Percentiles rank a stretch among this genome's conserved stretches.
Conservation (phyloP, 371 early-diverging fungal genomes). For the Blakeslea trispora region DNA sequence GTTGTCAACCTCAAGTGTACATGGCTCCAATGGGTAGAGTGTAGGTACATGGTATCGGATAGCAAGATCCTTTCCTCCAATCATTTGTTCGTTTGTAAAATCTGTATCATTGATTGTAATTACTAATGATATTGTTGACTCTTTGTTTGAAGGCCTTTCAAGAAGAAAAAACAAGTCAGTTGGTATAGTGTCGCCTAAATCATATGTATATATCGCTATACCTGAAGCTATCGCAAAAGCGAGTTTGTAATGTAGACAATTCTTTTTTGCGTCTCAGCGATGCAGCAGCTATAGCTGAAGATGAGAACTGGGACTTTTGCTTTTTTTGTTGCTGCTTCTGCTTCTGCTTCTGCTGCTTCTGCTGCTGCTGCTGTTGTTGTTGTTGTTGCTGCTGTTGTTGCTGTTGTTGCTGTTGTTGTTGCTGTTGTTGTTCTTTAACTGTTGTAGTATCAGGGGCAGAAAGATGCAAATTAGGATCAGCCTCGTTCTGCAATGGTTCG, state of each 20-base stretch:
- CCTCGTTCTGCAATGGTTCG: too few species aligned
- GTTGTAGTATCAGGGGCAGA: too few species aligned
- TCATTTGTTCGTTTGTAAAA: constrained; percentile 28
- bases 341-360: not conserved
- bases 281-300: constrained; percentile 23
- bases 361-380: not conserved
- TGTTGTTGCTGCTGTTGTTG: not conserved
- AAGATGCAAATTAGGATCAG: too few species aligned
- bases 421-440: too few species aligned
- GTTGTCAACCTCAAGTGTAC: constrained; percentile 51
- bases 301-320: constrained; percentile 16
- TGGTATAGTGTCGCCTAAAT: too few species aligned
- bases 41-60: constrained; percentile 48
- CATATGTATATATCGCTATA: not conserved
- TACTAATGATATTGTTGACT: constrained; percentile 7
- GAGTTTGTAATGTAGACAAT: constrained; percentile 43
- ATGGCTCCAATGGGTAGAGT: constrained; percentile 52
- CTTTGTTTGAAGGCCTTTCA: constrained; percentile 9
- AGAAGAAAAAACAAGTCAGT: not conserved
- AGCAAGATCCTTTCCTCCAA: constrained; percentile 28
- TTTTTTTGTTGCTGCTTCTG: not conserved
- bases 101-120: constrained; percentile 38
- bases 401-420: not conserved
- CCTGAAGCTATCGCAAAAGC: constrained; percentile 47
- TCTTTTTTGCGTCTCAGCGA: constrained; percentile 34